phyloP scores from a whole-genome alignment of 306 rosid genomes.

The Cucurbita pepo region DNA sequence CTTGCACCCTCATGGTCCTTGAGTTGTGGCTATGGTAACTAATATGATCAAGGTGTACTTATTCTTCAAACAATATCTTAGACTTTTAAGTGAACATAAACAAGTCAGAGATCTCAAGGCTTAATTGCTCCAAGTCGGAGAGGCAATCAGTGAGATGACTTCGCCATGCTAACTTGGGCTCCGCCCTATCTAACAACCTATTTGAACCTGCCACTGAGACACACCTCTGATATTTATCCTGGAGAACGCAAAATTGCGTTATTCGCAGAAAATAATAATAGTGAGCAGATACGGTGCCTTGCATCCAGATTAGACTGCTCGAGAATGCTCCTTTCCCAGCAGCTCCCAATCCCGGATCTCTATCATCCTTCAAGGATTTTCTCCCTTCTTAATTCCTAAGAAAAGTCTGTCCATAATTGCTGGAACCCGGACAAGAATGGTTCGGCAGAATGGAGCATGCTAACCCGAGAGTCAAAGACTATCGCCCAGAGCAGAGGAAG shows the following conservation, averaged over 20 bases:
- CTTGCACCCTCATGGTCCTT: neutral
- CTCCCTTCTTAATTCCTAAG: neutral
- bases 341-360: neutral
- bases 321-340: too few species aligned
- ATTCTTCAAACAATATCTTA: neutral
- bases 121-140: neutral
- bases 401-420: neutral
- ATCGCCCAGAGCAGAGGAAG: neutral
- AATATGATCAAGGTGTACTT: neutral
- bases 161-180: neutral
- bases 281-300: neutral
- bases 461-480: neutral
- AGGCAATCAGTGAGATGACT: neutral
- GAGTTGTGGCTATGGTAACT: neutral
- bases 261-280: neutral
- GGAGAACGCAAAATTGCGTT: neutral
- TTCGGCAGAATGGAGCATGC: neutral
- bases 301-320: neutral
- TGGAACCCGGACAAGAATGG: neutral
- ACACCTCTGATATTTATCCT: neutral
- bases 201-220: neutral
- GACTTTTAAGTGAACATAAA: neutral
- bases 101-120: neutral
- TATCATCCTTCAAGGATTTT: neutral
- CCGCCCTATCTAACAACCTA: neutral